A percentile compares a stretch with the other conserved stretches of the same genome.
Conservation (phyloP, 164 flowering plant species). For the Litsea cubeba region DNA sequence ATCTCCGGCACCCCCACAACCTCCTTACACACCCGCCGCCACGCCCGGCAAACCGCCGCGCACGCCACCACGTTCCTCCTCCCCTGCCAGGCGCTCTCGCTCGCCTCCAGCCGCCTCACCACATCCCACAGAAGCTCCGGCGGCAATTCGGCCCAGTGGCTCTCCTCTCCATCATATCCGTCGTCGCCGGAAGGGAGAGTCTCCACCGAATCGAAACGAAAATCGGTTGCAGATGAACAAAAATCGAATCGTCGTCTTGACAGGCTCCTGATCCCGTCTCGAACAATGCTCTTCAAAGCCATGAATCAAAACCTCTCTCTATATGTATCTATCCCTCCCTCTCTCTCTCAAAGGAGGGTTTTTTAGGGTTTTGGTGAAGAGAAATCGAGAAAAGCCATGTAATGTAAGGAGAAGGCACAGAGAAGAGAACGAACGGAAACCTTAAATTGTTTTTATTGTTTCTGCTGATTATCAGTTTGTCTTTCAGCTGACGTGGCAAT, state of each 20-base stretch:
- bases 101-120: constrained; percentile 60
- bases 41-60: constrained; percentile 64
- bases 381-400: too few species aligned
- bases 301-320: not conserved
- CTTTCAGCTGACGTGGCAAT: too few species aligned
- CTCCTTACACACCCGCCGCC: constrained; percentile 64
- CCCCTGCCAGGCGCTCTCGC: constrained; percentile 69
- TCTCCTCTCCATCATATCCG: constrained; percentile 1
- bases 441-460: too few species aligned
- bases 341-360: too few species aligned
- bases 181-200: not conserved
- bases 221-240: not conserved
- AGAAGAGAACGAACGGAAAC: too few species aligned
- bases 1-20: constrained; percentile 61
- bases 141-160: constrained; percentile 62
- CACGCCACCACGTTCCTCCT: constrained; percentile 52
- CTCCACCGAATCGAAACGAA: not conserved
- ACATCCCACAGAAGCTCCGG: constrained; percentile 67
- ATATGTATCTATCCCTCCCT: not conserved
- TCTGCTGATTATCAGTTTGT: too few species aligned
- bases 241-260: constrained; percentile 9
- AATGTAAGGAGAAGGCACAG: too few species aligned
- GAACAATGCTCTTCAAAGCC: constrained; percentile 11
- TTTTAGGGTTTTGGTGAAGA: too few species aligned
- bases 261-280: constrained; percentile 14